Base-by-base conservation (phyloP, 352 stramenopile species). In the Globisporangium yorkense region DNA sequence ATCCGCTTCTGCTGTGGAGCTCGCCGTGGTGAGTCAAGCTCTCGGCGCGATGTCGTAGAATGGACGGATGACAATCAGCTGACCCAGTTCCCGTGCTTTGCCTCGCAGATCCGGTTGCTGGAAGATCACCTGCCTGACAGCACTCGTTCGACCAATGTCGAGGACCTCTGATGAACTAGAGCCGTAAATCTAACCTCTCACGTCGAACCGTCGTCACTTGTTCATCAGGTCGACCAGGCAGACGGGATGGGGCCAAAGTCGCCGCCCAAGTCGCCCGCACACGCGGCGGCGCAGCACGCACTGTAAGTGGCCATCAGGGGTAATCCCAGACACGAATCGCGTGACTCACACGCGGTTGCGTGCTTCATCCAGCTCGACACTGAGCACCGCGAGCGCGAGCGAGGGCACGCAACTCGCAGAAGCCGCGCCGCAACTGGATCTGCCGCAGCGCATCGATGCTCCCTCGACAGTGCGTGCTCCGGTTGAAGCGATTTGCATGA, bases 381-480 rank as follows among this genome's bases (percentile, higher is more conserved):
- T 87, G 63, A 87, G 77, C 54, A 68, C 66, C 13, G 54, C 70
- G 13, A 87, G 84, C 41, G 53, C 66, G 5, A 68, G 67, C 16
- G 80, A 94, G 71, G 82, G 79, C 56, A 91, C 82, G 20, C 82
- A 94, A 43, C 66, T 94, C 5, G 80, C 84, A 16, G 84, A 94
- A 66, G 66, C 80, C 3, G 70, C 77, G 9, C 84, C 84, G 2
- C 84, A 93, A 68, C 61, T 92, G 20, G 84, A 93, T 66, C 59
- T 90, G 3, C 84, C 84, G 5, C 84, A 93, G 63, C 77, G 81
- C 15, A 88, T 93, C 48, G 79, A 89, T 49, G 72, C 84, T 0
- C 84, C 81, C 0, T 70, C 89, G 18, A 88, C 68, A 15, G 81
- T 89, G 56, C 16, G 60, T 56, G 13, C 10, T 6, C 12, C 37